Conservation (phyloP, 2,329 filamentous ascomycete species). For the Emergomyces orientalis region DNA sequence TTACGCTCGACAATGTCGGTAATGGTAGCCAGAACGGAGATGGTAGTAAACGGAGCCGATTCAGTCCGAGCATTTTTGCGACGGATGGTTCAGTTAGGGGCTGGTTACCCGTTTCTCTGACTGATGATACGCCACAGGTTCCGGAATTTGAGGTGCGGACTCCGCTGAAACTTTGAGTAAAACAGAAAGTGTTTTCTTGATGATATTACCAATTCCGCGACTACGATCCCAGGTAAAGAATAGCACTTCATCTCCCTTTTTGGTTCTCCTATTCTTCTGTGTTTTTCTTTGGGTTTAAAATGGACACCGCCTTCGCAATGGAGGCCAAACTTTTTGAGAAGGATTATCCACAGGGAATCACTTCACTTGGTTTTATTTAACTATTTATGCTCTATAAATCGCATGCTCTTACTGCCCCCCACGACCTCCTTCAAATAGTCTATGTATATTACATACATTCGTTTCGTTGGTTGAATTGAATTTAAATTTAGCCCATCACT, state of each 20-base stretch:
- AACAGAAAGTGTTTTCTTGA: background rate
- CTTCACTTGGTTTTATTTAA: too few relatives aligned
- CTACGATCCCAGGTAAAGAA: background rate
- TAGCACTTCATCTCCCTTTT: background rate
- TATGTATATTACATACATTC: too few relatives aligned
- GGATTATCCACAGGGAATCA: too few relatives aligned
- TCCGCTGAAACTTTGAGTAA: slow-evolving; percentile 1
- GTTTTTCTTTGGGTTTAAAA: background rate
- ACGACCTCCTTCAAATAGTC: too few relatives aligned
- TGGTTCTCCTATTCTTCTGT: background rate
- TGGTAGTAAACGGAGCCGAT: background rate
- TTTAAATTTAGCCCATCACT: too few relatives aligned
- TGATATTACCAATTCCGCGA: background rate
- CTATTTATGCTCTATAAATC: too few relatives aligned
- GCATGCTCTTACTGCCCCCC: too few relatives aligned
- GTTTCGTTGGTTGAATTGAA: too few relatives aligned
- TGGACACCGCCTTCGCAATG: too few relatives aligned
- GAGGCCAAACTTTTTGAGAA: too few relatives aligned
- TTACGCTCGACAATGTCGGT: background rate
- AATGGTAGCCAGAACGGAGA: background rate
- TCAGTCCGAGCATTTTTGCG: slow-evolving; percentile 4
- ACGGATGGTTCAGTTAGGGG: slow-evolving; percentile 6
- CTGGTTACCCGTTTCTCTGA: background rate
- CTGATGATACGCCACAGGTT: background rate
- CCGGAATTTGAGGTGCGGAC: slow-evolving; percentile 1